phyloP scores from a whole-genome alignment of 2,329 filamentous ascomycete genomes.

The Ophiostoma sp. region DNA sequence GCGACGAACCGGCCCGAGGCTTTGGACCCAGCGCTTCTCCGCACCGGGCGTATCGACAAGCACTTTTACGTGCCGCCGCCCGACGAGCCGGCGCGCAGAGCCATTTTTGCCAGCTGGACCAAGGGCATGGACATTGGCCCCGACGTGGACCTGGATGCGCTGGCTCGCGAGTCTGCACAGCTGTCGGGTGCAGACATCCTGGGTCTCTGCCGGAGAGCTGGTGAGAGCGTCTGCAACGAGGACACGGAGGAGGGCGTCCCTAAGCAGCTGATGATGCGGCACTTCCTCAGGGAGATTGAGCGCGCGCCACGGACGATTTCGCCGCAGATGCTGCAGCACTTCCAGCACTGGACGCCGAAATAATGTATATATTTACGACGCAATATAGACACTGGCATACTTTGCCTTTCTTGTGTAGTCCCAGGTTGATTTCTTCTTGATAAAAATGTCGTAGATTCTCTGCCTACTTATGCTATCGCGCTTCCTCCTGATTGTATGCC shows the following conservation, averaged over 20 bases:
- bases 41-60: slow-evolving; percentile 79
- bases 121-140: slow-evolving; percentile 52
- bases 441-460: neutral
- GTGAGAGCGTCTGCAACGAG: slow-evolving; percentile 36
- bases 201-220: slow-evolving; percentile 46
- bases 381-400: too few species aligned
- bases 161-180: slow-evolving; percentile 64
- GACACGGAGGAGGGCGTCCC: slow-evolving; percentile 27
- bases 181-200: slow-evolving; percentile 81
- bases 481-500: neutral
- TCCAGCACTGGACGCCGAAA: slow-evolving; percentile 36
- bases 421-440: too few species aligned
- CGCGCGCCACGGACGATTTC: slow-evolving; percentile 38
- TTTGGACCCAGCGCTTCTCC: slow-evolving; percentile 78
- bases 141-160: slow-evolving; percentile 59
- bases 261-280: slow-evolving; percentile 38
- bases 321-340: slow-evolving; percentile 35
- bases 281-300: slow-evolving; percentile 29
- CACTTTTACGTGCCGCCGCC: slow-evolving; percentile 83
- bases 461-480: neutral
- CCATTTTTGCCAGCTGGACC: slow-evolving; percentile 68
- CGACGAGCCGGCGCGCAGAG: slow-evolving; percentile 62
- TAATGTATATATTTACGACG: neutral
- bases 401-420: too few species aligned
- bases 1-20: slow-evolving; percentile 87